A percentile compares a stretch with the other conserved stretches of the same genome.
Evolutionary conservation across 2,329 filamentous ascomycete species (phyloP).

Genomic region (Rasamsonia emersonii): DNA sequence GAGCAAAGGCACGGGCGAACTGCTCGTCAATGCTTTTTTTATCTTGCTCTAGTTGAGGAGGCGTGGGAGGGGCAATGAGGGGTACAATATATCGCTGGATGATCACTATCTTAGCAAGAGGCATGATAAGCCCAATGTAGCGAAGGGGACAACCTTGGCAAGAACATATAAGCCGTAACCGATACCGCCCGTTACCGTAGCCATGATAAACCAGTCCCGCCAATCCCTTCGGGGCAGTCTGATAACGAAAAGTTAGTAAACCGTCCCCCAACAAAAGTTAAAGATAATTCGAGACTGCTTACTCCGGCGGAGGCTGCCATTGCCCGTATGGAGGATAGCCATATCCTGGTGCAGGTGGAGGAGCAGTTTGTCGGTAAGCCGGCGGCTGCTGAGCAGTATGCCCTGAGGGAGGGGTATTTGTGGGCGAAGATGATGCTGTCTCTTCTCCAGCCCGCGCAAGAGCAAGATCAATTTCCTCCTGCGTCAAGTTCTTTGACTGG

Average conservation of each 20-base stretch:
- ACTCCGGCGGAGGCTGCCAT: slow-evolving; percentile 49
- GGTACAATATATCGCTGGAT: slow-evolving; percentile 81
- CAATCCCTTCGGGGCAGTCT: slow-evolving; percentile 73
- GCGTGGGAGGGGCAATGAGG: slow-evolving; percentile 84
- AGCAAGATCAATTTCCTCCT: slow-evolving; percentile 85
- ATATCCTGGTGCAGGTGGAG: slow-evolving; percentile 36
- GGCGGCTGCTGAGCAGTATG: slow-evolving; percentile 38
- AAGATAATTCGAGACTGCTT: slow-evolving; percentile 20
- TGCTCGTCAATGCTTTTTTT: slow-evolving; percentile 88
- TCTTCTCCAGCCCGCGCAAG: slow-evolving; percentile 65
- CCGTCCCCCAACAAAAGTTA: neutral
- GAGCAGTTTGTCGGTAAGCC: slow-evolving; percentile 32
- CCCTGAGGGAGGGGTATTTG: slow-evolving; percentile 39
- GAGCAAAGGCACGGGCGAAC: slow-evolving; percentile 82
- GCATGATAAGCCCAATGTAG: no score
- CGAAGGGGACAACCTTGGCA: slow-evolving; percentile 58
- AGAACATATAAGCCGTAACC: slow-evolving; percentile 82
- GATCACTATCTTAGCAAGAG: slow-evolving; percentile 9
- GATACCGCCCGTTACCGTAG: slow-evolving; percentile 83
- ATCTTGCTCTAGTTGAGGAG: slow-evolving; percentile 86
- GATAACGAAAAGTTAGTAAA: slow-evolving; percentile 1
- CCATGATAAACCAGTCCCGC: slow-evolving; percentile 99
- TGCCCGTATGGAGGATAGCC: slow-evolving; percentile 44
- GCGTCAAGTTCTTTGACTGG: slow-evolving; percentile 91
- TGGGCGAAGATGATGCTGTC: slow-evolving; percentile 36